These are phyloP conservation scores for Kwoniella shandongensis DNA, from an alignment of 768 basidiomycete species.

Conservation along the genomic window DNA sequence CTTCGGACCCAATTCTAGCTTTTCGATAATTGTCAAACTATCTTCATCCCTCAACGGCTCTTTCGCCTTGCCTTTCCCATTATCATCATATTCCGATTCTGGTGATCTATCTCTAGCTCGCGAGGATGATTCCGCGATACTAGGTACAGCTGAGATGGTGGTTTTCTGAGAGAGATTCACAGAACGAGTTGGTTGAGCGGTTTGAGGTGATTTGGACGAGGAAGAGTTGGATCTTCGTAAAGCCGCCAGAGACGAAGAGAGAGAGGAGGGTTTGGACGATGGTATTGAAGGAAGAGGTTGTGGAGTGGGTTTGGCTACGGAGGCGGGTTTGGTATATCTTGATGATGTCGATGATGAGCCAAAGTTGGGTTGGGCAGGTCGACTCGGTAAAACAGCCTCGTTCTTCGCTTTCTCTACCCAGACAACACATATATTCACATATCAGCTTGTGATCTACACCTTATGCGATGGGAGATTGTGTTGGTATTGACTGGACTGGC, in stretches of 20 bases:
- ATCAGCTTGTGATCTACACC: no score
- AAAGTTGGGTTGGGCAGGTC: conserved; percentile 29
- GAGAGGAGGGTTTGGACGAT: conserved; percentile 10
- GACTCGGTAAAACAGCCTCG: conserved; percentile 3
- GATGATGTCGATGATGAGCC: not conserved
- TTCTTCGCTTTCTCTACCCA: conserved; percentile 4
- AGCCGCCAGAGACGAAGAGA: conserved; percentile 21
- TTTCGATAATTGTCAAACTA: conserved; percentile 64
- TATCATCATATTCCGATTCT: conserved; percentile 1
- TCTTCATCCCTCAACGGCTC: conserved; percentile 34
- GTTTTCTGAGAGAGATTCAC: conserved; percentile 3
- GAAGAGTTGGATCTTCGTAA: conserved; percentile 13
- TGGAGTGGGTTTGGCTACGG: not conserved
- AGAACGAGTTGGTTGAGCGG: not conserved
- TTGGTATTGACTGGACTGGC: no score
- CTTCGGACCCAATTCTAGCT: conserved; percentile 72
- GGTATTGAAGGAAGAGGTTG: conserved; percentile 20
- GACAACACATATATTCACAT: no score
- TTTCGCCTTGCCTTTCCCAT: conserved; percentile 5
- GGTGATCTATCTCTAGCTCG: conserved; percentile 4
- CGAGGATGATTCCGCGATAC: not conserved
- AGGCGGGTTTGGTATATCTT: not conserved
- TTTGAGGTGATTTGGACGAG: not conserved
- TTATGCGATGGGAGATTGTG: no score
- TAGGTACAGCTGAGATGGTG: not conserved